A percentile compares a stretch with the other conserved stretches of the same genome.
These are phyloP conservation scores for Brassica juncea DNA, from an alignment of 345 rosid species.

Conservation along the genomic window DNA sequence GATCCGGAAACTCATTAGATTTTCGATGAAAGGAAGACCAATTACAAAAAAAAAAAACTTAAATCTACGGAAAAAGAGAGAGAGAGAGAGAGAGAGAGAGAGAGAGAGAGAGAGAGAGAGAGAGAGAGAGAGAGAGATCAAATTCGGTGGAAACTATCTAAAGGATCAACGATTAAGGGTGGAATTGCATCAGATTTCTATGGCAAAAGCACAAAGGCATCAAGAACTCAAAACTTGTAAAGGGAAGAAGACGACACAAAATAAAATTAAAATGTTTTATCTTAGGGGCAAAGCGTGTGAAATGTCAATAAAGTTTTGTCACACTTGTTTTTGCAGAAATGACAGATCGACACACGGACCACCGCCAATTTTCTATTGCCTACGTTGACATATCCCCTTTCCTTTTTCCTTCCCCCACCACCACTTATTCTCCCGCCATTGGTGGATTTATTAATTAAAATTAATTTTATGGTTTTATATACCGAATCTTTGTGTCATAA, in stretches of 20 bases:
- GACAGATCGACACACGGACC: constrained; percentile 9
- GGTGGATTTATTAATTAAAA: background rate
- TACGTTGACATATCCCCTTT: constrained; percentile 22
- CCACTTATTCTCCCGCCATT: background rate
- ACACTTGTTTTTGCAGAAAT: constrained; percentile 32
- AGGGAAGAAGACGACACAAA: background rate
- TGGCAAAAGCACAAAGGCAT: background rate
- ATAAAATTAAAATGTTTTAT: background rate
- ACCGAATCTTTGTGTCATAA: background rate
- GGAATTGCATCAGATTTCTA: background rate
- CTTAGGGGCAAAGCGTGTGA: constrained; percentile 13
- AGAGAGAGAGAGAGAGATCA: too few species aligned
- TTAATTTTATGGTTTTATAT: too few species aligned
- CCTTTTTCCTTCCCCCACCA: background rate
- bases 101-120: too few species aligned
- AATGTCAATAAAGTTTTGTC: constrained; percentile 4
- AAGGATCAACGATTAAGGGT: too few species aligned
- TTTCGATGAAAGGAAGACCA: constrained; percentile 2
- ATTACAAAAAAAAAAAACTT: background rate
- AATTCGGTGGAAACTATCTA: too few species aligned
- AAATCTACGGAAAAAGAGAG: background rate
- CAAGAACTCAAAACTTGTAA: background rate
- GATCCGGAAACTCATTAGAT: constrained; percentile 23
- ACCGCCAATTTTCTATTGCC: constrained; percentile 10
- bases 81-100: too few species aligned